Evolutionary conservation across 208 protist species (phyloP).

Genomic region (Trypanosoma theileri): DNA sequence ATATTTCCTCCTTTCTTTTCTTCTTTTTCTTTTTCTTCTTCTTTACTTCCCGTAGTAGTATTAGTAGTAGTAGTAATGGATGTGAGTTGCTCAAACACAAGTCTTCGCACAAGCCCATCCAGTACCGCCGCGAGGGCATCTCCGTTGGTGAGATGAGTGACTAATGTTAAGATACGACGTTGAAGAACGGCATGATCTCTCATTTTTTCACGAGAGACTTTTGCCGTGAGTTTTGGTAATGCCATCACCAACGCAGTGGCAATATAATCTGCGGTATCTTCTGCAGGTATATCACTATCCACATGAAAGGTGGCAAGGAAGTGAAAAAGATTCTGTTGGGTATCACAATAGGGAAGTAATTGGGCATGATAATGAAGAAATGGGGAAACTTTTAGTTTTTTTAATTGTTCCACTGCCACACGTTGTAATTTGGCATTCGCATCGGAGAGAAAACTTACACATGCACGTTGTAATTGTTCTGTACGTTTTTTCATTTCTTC

Average conservation of each 20-base stretch:
- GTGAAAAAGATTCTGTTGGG: constrained; percentile 70
- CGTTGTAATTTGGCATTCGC: constrained; percentile 67
- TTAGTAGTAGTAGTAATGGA: too few relatives aligned
- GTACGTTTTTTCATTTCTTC: constrained; percentile 33
- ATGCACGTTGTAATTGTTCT: constrained; percentile 45
- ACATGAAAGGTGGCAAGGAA: constrained; percentile 84
- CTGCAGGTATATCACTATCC: constrained; percentile 56
- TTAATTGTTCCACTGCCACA: constrained; percentile 73
- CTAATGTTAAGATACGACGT: constrained; percentile 71
- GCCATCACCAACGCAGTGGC: constrained; percentile 64
- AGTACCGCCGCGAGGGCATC: constrained; percentile 61
- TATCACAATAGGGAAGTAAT: constrained; percentile 77
- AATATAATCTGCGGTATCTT: constrained; percentile 67
- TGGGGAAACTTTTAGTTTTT: constrained; percentile 70
- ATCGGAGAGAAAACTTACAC: constrained; percentile 58
- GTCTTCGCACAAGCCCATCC: constrained; percentile 60
- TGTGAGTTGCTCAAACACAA: constrained; percentile 46
- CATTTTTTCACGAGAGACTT: constrained; percentile 70
- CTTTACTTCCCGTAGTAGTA: too few relatives aligned
- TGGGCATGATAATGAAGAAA: constrained; percentile 62
- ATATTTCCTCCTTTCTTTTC: too few relatives aligned
- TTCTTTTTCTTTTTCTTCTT: too few relatives aligned
- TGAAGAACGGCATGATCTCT: constrained; percentile 80
- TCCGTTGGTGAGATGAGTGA: constrained; percentile 53
- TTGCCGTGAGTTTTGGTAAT: constrained; percentile 76